phyloP scores from a whole-genome alignment of 2,329 filamentous ascomycete species.

The Fusarium lyarnte region DNA sequence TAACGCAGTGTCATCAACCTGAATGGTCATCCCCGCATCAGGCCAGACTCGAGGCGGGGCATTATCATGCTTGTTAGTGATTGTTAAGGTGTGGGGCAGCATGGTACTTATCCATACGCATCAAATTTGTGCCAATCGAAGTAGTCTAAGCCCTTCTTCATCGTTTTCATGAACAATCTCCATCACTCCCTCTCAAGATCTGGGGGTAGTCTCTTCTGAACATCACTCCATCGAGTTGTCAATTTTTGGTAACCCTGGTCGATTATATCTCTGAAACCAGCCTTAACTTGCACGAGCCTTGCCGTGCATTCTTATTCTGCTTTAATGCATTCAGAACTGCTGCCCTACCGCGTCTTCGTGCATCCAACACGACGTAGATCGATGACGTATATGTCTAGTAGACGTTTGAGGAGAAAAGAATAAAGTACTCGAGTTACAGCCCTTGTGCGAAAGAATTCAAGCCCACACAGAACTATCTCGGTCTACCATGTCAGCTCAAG shows the following conservation, averaged over 20 bases:
- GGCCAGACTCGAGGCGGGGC: background rate
- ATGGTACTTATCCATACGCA: rapidly evolving
- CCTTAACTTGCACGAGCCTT: background rate
- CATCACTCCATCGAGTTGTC: background rate
- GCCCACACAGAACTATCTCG: rapidly evolving
- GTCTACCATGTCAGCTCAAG: background rate
- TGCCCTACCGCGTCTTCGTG: background rate
- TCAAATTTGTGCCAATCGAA: rapidly evolving
- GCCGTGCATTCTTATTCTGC: background rate
- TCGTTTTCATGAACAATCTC: rapidly evolving
- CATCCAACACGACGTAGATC: background rate
- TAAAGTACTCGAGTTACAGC: too few species aligned
- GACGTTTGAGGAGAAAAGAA: background rate
- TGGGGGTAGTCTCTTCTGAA: background rate
- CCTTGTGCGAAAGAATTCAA: background rate
- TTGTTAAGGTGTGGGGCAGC: rapidly evolving
- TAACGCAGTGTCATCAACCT: background rate
- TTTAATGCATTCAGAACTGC: background rate
- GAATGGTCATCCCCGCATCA: background rate
- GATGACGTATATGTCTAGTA: background rate
- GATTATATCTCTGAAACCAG: too few species aligned
- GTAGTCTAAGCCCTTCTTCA: background rate
- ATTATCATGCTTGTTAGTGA: rapidly evolving
- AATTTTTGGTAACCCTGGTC: rapidly evolving
- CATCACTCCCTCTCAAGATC: background rate